Percentiles rank a stretch among this genome's conserved stretches.
phyloP scores from a whole-genome alignment of 495 filamentous ascomycete genomes.

The Lophiotrema nucula region DNA sequence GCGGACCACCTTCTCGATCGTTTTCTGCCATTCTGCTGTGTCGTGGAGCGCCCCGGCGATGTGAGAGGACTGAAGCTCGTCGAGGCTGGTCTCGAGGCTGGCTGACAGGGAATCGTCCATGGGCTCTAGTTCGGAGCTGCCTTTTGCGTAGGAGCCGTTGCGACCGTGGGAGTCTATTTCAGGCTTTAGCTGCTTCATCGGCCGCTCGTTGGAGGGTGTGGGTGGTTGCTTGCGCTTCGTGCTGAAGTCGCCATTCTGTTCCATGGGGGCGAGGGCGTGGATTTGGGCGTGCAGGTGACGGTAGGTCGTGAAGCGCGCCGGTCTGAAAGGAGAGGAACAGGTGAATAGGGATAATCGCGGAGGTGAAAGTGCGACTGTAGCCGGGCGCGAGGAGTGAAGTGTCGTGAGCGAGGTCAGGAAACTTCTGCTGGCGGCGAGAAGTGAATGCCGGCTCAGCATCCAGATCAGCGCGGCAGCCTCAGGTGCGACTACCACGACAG shows the following conservation, averaged over 20 bases:
- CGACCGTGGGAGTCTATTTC: slow-evolving; percentile 21
- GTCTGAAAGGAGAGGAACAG: not conserved
- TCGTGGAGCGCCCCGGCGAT: slow-evolving; percentile 59
- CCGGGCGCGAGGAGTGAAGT: not conserved
- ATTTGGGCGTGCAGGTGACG: not conserved
- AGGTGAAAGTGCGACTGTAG: not conserved
- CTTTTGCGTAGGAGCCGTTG: slow-evolving; percentile 17
- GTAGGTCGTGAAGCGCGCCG: not conserved
- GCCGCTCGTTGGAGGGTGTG: slow-evolving; percentile 35
- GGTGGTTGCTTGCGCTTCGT: slow-evolving; percentile 38
- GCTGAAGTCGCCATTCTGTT: slow-evolving; percentile 31
- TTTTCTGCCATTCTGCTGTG: slow-evolving; percentile 94
- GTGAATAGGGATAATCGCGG: not conserved
- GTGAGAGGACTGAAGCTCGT: slow-evolving; percentile 13
- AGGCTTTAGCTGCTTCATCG: slow-evolving; percentile 36
- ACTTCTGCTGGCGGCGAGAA: slow-evolving; percentile 6
- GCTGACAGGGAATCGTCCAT: not conserved
- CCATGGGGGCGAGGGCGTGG: slow-evolving; percentile 9
- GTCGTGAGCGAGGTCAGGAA: not conserved
- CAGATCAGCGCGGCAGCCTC: slow-evolving; percentile 5
- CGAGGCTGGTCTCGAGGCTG: slow-evolving; percentile 19
- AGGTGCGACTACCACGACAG: slow-evolving; percentile 21
- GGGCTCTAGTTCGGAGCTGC: slow-evolving; percentile 12
- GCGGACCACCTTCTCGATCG: slow-evolving; percentile 87
- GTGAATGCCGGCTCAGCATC: not conserved